Conservation (phyloP, 78 protist genomes). For the Dictyostelium citrinum region DNA sequence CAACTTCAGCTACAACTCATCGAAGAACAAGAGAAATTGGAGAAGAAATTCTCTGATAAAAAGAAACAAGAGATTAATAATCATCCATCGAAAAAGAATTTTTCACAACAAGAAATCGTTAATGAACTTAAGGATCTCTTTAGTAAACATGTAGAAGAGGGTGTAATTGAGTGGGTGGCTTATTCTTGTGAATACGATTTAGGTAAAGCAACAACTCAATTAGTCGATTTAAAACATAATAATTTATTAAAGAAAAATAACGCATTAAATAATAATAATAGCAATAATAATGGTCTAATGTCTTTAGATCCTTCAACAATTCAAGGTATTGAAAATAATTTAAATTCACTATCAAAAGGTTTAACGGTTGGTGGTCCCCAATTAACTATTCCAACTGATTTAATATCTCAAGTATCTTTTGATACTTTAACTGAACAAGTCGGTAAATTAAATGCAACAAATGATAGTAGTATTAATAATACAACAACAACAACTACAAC, state of each 20-base stretch:
- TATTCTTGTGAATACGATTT: slow-evolving; percentile 52
- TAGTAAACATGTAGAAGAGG: slow-evolving; percentile 45
- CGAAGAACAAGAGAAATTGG: slow-evolving; percentile 69
- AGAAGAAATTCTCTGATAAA: slow-evolving; percentile 36
- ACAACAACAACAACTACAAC: neutral
- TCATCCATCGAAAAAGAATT: slow-evolving; percentile 52
- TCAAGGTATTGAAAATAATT: neutral
- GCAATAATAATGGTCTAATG: neutral
- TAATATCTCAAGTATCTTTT: slow-evolving; percentile 19
- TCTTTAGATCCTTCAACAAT: neutral
- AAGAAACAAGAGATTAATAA: slow-evolving; percentile 3
- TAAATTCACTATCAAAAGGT: neutral
- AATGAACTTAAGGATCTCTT: slow-evolving; percentile 62
- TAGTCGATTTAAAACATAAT: slow-evolving; percentile 56
- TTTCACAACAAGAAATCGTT: slow-evolving; percentile 54
- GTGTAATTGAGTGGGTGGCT: slow-evolving; percentile 80
- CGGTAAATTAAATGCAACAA: neutral
- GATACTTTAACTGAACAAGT: slow-evolving; percentile 24
- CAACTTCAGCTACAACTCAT: slow-evolving; percentile 44
- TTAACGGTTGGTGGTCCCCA: neutral
- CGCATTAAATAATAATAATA: neutral
- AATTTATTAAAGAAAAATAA: slow-evolving; percentile 18
- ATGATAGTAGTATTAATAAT: neutral
- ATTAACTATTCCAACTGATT: slow-evolving; percentile 14
- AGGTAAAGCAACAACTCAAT: slow-evolving; percentile 41